These are phyloP conservation scores for Verticillium tricorpus DNA, from an alignment of 2,329 filamentous ascomycete species.

Conservation along the genomic window DNA sequence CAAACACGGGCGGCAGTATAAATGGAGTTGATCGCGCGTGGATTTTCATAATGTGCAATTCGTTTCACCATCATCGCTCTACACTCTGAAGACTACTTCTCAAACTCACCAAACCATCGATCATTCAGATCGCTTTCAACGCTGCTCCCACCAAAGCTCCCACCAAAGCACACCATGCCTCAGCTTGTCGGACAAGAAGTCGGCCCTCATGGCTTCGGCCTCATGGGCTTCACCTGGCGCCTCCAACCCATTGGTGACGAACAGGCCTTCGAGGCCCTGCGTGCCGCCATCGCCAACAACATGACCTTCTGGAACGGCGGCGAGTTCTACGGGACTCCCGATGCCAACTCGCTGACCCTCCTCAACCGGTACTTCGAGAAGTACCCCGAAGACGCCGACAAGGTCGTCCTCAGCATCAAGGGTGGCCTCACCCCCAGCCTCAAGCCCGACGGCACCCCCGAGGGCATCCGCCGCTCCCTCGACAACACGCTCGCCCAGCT, in stretches of 20 bases:
- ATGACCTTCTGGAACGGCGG: constrained; percentile 57
- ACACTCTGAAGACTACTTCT: no score
- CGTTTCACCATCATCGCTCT: no score
- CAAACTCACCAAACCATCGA: background rate
- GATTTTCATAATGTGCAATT: no score
- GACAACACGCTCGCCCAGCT: constrained; percentile 49
- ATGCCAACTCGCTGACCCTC: constrained; percentile 54
- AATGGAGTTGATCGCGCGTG: no score
- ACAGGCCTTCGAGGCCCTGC: constrained; percentile 50
- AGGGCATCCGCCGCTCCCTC: constrained; percentile 51
- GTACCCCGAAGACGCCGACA: constrained; percentile 59
- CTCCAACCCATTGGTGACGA: constrained; percentile 34
- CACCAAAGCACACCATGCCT: constrained; percentile 16
- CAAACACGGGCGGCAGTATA: no score
- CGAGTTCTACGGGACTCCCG: constrained; percentile 59
- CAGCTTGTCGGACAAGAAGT: constrained; percentile 38
- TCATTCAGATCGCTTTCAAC: background rate
- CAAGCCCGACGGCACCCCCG: constrained; percentile 45
- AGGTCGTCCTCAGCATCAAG: constrained; percentile 60
- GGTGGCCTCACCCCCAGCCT: constrained; percentile 39
- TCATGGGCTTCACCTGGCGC: constrained; percentile 48
- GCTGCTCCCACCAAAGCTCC: background rate
- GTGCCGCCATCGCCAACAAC: constrained; percentile 41
- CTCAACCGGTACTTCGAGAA: constrained; percentile 58
- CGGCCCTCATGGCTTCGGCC: constrained; percentile 47